Conservation (phyloP, 345 rosid genomes). For the Pistacia vera region DNA sequence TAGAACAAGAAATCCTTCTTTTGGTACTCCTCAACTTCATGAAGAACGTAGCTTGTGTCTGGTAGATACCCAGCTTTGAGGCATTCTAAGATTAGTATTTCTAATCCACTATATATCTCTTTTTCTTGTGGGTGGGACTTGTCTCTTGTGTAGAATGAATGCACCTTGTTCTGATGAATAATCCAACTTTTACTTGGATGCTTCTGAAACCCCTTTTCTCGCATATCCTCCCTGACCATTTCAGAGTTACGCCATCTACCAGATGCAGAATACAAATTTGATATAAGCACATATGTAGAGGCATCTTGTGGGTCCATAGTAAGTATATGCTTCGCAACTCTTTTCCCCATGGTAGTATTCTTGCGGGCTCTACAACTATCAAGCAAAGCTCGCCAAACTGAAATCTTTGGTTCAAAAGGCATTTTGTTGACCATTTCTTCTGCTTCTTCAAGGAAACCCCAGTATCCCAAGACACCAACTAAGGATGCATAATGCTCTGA, state of each 20-base stretch:
- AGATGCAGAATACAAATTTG: conserved; percentile 87
- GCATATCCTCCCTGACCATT: conserved; percentile 65
- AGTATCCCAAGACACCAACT: conserved; percentile 64
- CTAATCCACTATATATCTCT: conserved; percentile 73
- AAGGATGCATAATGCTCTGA: conserved; percentile 69
- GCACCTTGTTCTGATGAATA: conserved; percentile 56
- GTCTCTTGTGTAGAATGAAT: conserved; percentile 71
- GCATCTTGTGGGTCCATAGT: conserved; percentile 59
- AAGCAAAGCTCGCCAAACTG: conserved; percentile 74
- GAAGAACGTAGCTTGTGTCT: conserved; percentile 84
- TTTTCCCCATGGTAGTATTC: conserved; percentile 56
- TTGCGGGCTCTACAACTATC: conserved; percentile 71
- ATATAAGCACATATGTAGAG: conserved; percentile 64
- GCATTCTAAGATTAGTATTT: conserved; percentile 72
- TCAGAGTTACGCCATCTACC: conserved; percentile 88
- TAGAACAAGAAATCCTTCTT: conserved; percentile 78
- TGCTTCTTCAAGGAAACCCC: conserved; percentile 84
- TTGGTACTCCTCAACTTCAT: conserved; percentile 84
- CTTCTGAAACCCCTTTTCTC: conserved; percentile 56
- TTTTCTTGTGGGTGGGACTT: conserved; percentile 61
- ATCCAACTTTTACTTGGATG: conserved; percentile 83
- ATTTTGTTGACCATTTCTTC: conserved; percentile 51
- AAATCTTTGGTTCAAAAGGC: conserved; percentile 57
- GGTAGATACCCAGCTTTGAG: conserved; percentile 72
- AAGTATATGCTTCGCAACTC: conserved; percentile 56